phyloP scores from a whole-genome alignment of 148 eudicot genomes.

The Chenopodium formosanum region DNA sequence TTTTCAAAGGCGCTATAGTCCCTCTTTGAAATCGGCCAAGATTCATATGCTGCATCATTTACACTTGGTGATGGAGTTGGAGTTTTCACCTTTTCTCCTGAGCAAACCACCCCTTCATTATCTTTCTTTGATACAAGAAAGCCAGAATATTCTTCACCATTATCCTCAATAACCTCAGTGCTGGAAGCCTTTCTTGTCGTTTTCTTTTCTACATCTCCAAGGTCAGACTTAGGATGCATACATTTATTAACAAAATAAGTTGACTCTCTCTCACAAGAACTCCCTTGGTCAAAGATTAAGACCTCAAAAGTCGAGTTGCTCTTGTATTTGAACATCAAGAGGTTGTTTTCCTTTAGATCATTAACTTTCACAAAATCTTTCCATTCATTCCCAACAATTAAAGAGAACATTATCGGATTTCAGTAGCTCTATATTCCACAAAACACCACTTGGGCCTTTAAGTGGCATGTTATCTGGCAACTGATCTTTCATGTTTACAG shows the following conservation, averaged over 20 bases:
- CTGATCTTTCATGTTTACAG: constrained; percentile 19
- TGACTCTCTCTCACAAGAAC: constrained; percentile 51
- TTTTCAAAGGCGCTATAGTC: neutral
- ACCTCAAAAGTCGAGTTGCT: constrained; percentile 43
- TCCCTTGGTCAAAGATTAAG: constrained; percentile 40
- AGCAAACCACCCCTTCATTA: neutral
- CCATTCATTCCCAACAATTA: constrained; percentile 39
- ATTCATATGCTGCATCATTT: neutral
- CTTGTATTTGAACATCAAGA: constrained; percentile 43
- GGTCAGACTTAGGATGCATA: neutral
- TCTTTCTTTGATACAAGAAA: constrained; percentile 11
- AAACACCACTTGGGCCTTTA: constrained; percentile 45
- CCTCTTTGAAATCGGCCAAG: neutral
- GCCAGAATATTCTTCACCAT: constrained; percentile 13
- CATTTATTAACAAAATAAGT: constrained; percentile 48
- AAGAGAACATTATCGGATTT: constrained; percentile 27
- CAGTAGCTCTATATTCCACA: constrained; percentile 39
- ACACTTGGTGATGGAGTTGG: neutral
- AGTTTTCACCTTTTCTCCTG: neutral
- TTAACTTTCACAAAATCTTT: constrained; percentile 39
- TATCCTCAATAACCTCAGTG: constrained; percentile 23
- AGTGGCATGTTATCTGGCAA: constrained; percentile 36
- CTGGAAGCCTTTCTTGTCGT: constrained; percentile 15
- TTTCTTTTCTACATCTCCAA: constrained; percentile 14
- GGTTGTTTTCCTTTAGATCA: constrained; percentile 33